A percentile compares a stretch with the other conserved stretches of the same genome.
These are phyloP conservation scores for Penstemon eatonii DNA, from an alignment of 257 asterid species.

Conservation along the genomic window DNA sequence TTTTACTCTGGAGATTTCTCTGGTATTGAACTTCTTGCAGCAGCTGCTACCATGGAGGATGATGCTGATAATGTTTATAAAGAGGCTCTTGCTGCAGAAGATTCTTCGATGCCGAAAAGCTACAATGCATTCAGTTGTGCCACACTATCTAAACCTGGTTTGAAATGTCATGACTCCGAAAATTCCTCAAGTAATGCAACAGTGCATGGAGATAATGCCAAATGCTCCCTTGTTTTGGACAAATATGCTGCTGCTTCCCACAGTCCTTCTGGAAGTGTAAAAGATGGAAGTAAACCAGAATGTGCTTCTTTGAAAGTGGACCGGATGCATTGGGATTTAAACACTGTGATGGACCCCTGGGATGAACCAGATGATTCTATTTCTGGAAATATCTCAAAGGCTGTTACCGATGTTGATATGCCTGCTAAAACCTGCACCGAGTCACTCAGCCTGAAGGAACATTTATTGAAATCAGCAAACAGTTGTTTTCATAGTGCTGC, in stretches of 20 bases:
- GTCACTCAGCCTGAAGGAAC: conserved; percentile 14
- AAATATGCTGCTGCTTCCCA: conserved; percentile 31
- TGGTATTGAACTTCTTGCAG: conserved; percentile 84
- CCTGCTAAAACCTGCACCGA: conserved; percentile 34
- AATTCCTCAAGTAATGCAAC: conserved; percentile 26
- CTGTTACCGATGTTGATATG: conserved; percentile 24
- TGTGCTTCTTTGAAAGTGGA: conserved; percentile 50
- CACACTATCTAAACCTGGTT: conserved; percentile 21
- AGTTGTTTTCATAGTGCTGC: conserved; percentile 20
- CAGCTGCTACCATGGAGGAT: conserved; percentile 66
- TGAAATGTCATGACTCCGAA: conserved; percentile 28
- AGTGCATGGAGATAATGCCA: conserved; percentile 29
- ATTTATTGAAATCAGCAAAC: conserved; percentile 20
- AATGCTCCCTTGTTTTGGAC: conserved; percentile 27
- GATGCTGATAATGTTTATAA: conserved; percentile 32
- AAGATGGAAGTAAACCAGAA: conserved; percentile 21
- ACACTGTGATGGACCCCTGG: conserved; percentile 80
- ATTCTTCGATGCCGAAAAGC: conserved; percentile 35
- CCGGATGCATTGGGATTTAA: conserved; percentile 80
- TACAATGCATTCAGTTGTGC: conserved; percentile 34
- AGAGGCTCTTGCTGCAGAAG: conserved; percentile 38
- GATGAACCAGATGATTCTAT: conserved; percentile 51
- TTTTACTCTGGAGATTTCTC: conserved; percentile 58
- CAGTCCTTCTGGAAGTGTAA: conserved; percentile 34
- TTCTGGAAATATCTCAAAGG: conserved; percentile 27